phyloP scores from a whole-genome alignment of 192 early-diverging fungal genomes.

The Pilaira anomala region DNA sequence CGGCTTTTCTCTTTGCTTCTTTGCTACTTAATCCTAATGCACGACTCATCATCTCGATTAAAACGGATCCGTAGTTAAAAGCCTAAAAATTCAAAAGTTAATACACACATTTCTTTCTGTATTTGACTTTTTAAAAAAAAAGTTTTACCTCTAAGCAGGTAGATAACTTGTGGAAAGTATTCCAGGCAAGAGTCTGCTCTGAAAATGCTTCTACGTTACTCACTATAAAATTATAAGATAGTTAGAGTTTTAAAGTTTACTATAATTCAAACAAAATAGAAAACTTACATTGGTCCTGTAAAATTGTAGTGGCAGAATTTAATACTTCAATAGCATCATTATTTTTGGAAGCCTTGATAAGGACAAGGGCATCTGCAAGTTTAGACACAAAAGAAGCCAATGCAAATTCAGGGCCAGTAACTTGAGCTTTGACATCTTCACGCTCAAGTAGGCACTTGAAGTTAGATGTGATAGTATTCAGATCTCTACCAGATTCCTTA shows the following conservation, averaged over 20 bases:
- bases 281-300: slow-evolving; percentile 16
- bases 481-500: slow-evolving; percentile 8
- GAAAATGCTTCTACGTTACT: neutral
- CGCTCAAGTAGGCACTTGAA: slow-evolving; percentile 8
- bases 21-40: slow-evolving; percentile 23
- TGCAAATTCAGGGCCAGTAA: slow-evolving; percentile 10
- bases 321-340: slow-evolving; percentile 7
- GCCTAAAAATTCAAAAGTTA: slow-evolving; percentile 4
- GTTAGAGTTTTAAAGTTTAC: neutral
- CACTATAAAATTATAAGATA: neutral
- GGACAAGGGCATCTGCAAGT: slow-evolving; percentile 18
- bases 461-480: slow-evolving; percentile 7
- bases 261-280: neutral
- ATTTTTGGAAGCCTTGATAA: slow-evolving; percentile 9
- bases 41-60: slow-evolving; percentile 29
- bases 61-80: slow-evolving; percentile 28
- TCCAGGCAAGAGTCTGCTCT: slow-evolving; percentile 5
- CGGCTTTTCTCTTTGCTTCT: slow-evolving; percentile 28
- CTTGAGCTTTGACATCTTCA: slow-evolving; percentile 6
- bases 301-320: neutral
- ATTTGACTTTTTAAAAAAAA: neutral
- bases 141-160: slow-evolving; percentile 14
- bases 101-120: neutral
- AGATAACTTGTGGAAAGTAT: slow-evolving; percentile 17
- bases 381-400: slow-evolving; percentile 14